Percentiles rank a stretch among this genome's conserved stretches.
Evolutionary conservation across 2,329 filamentous ascomycete species (phyloP).

Genomic region (Talaromyces sp.): DNA sequence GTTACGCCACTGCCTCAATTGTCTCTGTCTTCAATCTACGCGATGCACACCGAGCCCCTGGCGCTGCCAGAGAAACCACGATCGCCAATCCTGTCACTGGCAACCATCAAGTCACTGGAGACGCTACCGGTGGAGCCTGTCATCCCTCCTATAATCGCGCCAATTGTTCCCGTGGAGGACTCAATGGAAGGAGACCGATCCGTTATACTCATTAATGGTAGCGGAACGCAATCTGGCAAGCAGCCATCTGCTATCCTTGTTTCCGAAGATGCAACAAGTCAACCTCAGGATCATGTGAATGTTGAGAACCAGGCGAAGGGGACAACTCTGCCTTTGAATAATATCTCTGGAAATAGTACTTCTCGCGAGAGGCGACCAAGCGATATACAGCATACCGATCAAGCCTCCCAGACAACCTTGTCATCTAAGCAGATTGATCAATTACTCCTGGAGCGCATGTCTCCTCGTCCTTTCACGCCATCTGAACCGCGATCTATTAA

Average conservation of each 20-base stretch:
- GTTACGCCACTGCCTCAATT: conserved; percentile 23
- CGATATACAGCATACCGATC: conserved; percentile 57
- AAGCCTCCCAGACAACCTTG: conserved; percentile 75
- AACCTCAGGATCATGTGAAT: conserved; percentile 45
- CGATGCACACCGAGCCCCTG: conserved; percentile 35
- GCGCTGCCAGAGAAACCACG: conserved; percentile 21
- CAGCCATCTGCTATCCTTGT: conserved; percentile 46
- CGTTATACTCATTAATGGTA: conserved; percentile 19
- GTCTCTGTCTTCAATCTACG: conserved; percentile 29
- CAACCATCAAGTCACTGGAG: conserved; percentile 44
- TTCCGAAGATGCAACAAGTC: conserved; percentile 62
- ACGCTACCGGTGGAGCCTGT: conserved; percentile 43
- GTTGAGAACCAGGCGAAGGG: conserved; percentile 27
- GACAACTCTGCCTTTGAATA: conserved; percentile 54
- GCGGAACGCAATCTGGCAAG: conserved; percentile 1
- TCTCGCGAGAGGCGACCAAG: conserved; percentile 27
- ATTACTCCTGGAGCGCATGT: conserved; percentile 59
- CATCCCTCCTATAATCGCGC: conserved; percentile 27
- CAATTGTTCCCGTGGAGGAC: conserved; percentile 27
- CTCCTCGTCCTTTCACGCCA: conserved; percentile 31
- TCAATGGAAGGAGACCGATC: conserved; percentile 22
- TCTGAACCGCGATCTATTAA: conserved; percentile 32
- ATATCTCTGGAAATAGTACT: conserved; percentile 58
- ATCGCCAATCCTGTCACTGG: conserved; percentile 35
- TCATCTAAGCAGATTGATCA: conserved; percentile 79